These are phyloP conservation scores for Medakamo hakoo DNA, from an alignment of 139 green algal species.

Conservation along the genomic window DNA sequence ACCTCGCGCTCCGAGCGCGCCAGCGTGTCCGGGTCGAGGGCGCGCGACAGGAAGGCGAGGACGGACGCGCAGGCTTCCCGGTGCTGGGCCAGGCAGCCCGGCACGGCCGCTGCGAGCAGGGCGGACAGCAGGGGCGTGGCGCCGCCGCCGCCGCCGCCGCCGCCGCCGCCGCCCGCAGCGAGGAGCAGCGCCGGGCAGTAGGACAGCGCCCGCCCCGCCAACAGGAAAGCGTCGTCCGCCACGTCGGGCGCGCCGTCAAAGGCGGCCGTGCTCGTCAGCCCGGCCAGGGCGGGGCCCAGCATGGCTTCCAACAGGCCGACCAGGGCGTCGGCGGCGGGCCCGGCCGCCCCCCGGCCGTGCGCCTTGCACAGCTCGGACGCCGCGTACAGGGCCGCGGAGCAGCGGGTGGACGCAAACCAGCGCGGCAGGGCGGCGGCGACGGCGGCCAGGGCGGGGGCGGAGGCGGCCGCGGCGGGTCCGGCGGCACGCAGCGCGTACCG, in stretches of 20 bases:
- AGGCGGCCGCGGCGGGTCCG: constrained; percentile 11
- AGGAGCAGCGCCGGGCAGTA: constrained; percentile 41
- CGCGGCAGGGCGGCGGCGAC: constrained; percentile 20
- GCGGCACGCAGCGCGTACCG: constrained; percentile 37
- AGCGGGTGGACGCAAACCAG: constrained; percentile 33
- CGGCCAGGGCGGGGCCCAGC: constrained; percentile 12
- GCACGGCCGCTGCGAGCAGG: constrained; percentile 37
- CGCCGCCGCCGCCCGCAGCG: neutral
- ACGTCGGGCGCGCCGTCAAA: constrained; percentile 41
- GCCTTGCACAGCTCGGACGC: constrained; percentile 64
- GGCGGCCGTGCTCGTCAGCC: constrained; percentile 18
- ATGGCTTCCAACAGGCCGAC: constrained; percentile 17
- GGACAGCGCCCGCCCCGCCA: constrained; percentile 35
- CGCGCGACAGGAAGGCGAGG: constrained; percentile 38
- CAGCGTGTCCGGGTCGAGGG: constrained; percentile 22
- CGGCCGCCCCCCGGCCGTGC: constrained; percentile 31
- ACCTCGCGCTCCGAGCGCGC: too few relatives aligned
- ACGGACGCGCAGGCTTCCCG: constrained; percentile 51
- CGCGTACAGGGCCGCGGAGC: constrained; percentile 63
- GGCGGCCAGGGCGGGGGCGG: constrained; percentile 37
- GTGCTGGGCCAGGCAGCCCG: constrained; percentile 34
- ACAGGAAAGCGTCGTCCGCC: constrained; percentile 60
- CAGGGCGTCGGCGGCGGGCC: constrained; percentile 24
- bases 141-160: too few relatives aligned
- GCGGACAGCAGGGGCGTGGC: constrained; percentile 22